phyloP scores from a whole-genome alignment of 495 filamentous ascomycete species.

The Lasiosphaeria miniovina region DNA sequence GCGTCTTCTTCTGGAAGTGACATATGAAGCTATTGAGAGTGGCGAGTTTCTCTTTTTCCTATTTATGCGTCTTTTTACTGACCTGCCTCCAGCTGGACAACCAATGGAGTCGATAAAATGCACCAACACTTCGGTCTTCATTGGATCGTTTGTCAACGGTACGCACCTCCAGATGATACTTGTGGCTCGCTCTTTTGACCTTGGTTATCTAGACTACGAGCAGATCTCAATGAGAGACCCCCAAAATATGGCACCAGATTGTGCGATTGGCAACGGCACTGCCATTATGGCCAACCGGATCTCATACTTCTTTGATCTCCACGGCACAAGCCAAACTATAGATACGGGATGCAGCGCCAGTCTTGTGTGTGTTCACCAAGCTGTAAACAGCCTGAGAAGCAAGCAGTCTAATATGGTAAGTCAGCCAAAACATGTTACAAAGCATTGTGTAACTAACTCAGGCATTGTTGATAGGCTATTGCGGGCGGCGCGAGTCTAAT shows the following conservation, averaged over 20 bases:
- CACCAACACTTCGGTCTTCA: slow-evolving; percentile 26
- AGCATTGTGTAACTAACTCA: neutral
- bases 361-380: slow-evolving; percentile 51
- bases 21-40: slow-evolving; percentile 79
- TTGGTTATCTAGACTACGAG: slow-evolving; percentile 29
- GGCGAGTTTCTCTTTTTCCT: slow-evolving; percentile 20
- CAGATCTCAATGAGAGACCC: slow-evolving; percentile 27
- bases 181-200: slow-evolving; percentile 8
- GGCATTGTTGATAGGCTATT: slow-evolving; percentile 32
- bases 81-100: slow-evolving; percentile 69
- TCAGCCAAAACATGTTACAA: slow-evolving; percentile 27
- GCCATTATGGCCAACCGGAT: slow-evolving; percentile 48
- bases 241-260: slow-evolving; percentile 40
- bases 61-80: slow-evolving; percentile 21
- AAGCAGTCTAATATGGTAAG: slow-evolving; percentile 26
- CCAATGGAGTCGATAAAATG: slow-evolving; percentile 11
- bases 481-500: slow-evolving; percentile 53
- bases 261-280: slow-evolving; percentile 26
- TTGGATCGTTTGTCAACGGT: slow-evolving; percentile 35
- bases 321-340: slow-evolving; percentile 40
- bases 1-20: slow-evolving; percentile 68
- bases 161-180: neutral
- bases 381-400: slow-evolving; percentile 43
- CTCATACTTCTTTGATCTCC: slow-evolving; percentile 48
- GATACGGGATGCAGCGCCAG: slow-evolving; percentile 56